phyloP scores from a whole-genome alignment of 768 basidiomycete genomes.

The Termitomyces sp. region DNA sequence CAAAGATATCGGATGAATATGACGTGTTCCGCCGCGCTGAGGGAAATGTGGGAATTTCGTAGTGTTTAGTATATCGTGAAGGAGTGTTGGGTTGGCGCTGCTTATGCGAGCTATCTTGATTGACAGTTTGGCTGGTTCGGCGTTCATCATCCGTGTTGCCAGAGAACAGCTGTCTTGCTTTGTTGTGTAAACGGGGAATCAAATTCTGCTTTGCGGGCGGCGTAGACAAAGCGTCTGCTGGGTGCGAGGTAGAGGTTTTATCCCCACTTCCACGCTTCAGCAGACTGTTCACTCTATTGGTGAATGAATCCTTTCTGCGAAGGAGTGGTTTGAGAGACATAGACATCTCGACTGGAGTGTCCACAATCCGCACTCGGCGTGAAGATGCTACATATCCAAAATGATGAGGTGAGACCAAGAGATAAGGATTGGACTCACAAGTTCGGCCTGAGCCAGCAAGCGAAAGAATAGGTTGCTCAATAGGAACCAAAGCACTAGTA shows the following conservation, averaged over 20 bases:
- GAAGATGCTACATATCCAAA: background rate
- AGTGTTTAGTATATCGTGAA: slow-evolving; percentile 9
- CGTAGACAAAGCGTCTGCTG: slow-evolving; percentile 1
- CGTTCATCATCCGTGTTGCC: slow-evolving; percentile 20
- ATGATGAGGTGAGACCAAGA: background rate
- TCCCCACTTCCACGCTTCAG: slow-evolving; percentile 34
- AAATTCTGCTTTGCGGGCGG: slow-evolving; percentile 19
- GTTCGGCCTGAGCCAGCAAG: slow-evolving; percentile 15
- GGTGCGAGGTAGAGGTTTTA: slow-evolving; percentile 11
- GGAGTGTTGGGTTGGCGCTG: slow-evolving; percentile 8
- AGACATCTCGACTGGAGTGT: slow-evolving; percentile 4
- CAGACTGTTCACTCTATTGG: slow-evolving; percentile 26
- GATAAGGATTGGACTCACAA: slow-evolving; percentile 2
- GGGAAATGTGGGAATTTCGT: slow-evolving; percentile 16
- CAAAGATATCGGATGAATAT: slow-evolving; percentile 33
- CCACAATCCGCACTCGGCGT: slow-evolving; percentile 4
- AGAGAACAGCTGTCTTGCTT: slow-evolving; percentile 23
- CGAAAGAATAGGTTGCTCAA: slow-evolving; percentile 23
- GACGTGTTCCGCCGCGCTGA: slow-evolving; percentile 16
- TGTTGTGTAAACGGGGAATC: slow-evolving; percentile 28
- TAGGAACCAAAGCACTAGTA: slow-evolving; percentile 22
- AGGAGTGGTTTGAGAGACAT: slow-evolving; percentile 10
- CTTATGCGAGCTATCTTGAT: slow-evolving; percentile 11
- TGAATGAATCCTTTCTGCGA: slow-evolving; percentile 20
- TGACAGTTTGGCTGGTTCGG: slow-evolving; percentile 10